Evolutionary conservation across 208 protist genomes (phyloP).

Genomic region (Crithidia brevicula): DNA sequence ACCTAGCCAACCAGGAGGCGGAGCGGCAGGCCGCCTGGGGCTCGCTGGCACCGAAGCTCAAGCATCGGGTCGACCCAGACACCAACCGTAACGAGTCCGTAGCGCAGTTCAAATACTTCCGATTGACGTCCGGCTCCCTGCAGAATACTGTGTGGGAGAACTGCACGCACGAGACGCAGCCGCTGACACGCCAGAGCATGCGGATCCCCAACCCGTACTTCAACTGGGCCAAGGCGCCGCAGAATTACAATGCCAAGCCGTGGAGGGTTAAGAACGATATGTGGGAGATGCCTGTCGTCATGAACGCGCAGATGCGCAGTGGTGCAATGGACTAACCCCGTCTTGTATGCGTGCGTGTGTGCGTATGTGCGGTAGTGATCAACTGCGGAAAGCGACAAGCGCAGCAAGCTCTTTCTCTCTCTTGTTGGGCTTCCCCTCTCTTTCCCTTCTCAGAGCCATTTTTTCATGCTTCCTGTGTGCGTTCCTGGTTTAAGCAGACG

Average conservation of each 20-base stretch:
- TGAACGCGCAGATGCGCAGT: constrained; percentile 65
- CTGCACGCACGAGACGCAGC: constrained; percentile 72
- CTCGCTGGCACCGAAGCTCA: constrained; percentile 59
- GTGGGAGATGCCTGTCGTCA: constrained; percentile 81
- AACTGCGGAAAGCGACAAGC: no score
- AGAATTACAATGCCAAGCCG: constrained; percentile 70
- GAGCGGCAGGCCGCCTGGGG: constrained; percentile 75
- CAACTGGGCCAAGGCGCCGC: constrained; percentile 85
- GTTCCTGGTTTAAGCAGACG: no score
- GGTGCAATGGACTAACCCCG: constrained; percentile 47
- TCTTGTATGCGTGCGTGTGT: no score
- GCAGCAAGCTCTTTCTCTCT: no score
- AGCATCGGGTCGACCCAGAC: constrained; percentile 79
- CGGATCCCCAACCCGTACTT: constrained; percentile 84
- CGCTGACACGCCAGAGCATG: constrained; percentile 46
- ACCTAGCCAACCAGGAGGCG: constrained; percentile 64
- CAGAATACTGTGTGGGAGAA: constrained; percentile 86
- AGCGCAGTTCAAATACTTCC: constrained; percentile 79
- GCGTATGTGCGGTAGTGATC: no score
- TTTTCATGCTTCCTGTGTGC: no score
- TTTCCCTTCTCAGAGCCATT: no score
- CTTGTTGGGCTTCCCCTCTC: no score
- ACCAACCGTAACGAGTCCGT: constrained; percentile 79
- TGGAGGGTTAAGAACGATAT: constrained; percentile 83
- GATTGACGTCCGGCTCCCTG: constrained; percentile 64